These are phyloP conservation scores for Aspergillus sp. DNA, from an alignment of 2,329 filamentous ascomycete genomes.

Conservation along the genomic window DNA sequence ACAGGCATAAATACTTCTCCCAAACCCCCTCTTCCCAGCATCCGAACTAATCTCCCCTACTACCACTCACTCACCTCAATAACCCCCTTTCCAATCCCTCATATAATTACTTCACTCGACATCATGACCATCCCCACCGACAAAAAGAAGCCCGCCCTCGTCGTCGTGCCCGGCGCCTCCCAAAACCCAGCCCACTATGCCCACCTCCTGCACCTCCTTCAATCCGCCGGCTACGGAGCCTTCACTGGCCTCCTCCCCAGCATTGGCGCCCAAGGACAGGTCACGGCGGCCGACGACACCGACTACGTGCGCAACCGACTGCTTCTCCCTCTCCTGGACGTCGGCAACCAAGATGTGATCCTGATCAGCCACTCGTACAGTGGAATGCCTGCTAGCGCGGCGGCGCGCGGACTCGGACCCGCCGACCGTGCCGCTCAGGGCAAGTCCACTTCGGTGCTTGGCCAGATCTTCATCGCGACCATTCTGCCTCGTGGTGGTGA, in stretches of 20 bases:
- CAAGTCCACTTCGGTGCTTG: background rate
- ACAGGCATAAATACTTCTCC: no score
- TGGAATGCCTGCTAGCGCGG: constrained; percentile 7
- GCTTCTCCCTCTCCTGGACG: constrained; percentile 1
- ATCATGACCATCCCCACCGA: background rate
- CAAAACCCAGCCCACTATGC: constrained; percentile 8
- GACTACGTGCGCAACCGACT: constrained; percentile 6
- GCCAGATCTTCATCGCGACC: constrained; percentile 4
- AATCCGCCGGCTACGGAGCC: constrained; percentile 5
- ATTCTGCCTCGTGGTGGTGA: background rate
- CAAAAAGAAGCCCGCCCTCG: constrained; percentile 2
- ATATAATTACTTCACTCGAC: no score
- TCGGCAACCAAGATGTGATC: constrained; percentile 5
- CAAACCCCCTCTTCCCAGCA: no score
- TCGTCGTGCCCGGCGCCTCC: constrained; percentile 6
- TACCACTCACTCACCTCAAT: no score
- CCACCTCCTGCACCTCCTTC: constrained; percentile 5
- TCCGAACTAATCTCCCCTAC: no score
- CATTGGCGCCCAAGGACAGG: background rate
- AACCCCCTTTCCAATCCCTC: no score
- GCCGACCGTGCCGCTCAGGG: constrained; percentile 1
- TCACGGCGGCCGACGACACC: constrained; percentile 2
- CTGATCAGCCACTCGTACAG: constrained; percentile 10
- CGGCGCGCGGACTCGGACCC: constrained; percentile 1
- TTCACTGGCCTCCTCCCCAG: constrained; percentile 4